Percentiles rank a stretch among this genome's conserved stretches.
phyloP scores from a whole-genome alignment of 2,329 filamentous ascomycete genomes.

The Talaromyces sp. region DNA sequence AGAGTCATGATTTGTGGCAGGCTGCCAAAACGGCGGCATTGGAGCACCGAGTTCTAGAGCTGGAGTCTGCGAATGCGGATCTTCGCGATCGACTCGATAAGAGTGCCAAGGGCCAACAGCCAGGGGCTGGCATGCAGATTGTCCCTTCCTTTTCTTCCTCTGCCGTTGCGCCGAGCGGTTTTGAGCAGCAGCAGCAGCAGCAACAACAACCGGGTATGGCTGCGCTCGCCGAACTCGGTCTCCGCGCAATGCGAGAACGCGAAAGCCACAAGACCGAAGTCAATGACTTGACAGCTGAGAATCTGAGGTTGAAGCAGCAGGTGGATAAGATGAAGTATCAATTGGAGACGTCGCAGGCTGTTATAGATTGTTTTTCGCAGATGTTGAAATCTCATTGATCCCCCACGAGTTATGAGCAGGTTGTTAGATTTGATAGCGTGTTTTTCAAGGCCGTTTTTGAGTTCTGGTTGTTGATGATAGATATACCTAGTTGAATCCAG shows the following conservation, averaged over 20 bases:
- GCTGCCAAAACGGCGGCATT: conserved; percentile 42
- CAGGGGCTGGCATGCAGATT: background rate
- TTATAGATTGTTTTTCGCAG: background rate
- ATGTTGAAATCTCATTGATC: background rate
- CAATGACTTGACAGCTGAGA: background rate
- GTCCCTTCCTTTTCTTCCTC: background rate
- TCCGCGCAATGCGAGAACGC: background rate
- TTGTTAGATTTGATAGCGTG: background rate
- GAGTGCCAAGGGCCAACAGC: background rate
- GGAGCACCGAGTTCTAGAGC: conserved; percentile 42
- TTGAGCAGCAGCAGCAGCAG: background rate
- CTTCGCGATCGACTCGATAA: background rate
- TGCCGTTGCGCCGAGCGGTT: background rate
- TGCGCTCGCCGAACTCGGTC: background rate
- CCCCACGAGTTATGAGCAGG: background rate
- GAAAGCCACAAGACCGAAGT: background rate
- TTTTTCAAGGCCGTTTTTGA: background rate
- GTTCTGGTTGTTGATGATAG: background rate
- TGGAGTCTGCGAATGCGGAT: conserved; percentile 28
- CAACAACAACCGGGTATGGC: background rate
- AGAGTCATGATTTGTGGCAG: conserved; percentile 40
- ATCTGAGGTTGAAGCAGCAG: background rate
- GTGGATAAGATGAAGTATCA: conserved; percentile 5
- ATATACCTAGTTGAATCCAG: background rate
- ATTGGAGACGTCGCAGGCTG: background rate